Evolutionary conservation across 805 yeast genomes (phyloP).

Genomic region (Wickerhamomyces kurtzmanii): DNA sequence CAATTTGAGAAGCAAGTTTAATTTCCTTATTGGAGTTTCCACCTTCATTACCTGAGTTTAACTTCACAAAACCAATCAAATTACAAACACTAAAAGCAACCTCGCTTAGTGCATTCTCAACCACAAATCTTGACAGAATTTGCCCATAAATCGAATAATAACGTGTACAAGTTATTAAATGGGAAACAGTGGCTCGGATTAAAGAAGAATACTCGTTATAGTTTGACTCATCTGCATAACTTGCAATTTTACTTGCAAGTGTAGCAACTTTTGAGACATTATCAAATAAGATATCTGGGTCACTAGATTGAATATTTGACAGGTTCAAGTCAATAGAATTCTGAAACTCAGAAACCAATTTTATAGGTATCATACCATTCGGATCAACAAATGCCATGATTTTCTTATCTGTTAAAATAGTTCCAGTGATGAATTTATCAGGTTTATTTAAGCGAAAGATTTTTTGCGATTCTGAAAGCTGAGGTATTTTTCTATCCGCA

Average conservation of each 20-base stretch:
- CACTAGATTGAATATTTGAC: slow-evolving; percentile 12
- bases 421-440: slow-evolving; percentile 13
- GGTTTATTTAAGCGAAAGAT: slow-evolving; percentile 4
- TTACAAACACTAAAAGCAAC: slow-evolving; percentile 58
- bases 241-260: slow-evolving; percentile 18
- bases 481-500: too few species aligned
- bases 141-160: slow-evolving; percentile 56
- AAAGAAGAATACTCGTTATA: slow-evolving; percentile 32
- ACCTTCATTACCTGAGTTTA: slow-evolving; percentile 14
- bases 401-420: slow-evolving; percentile 13
- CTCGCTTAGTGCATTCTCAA: slow-evolving; percentile 72
- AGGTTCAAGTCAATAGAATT: slow-evolving; percentile 37
- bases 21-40: slow-evolving; percentile 1
- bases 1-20: neutral
- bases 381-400: slow-evolving; percentile 20
- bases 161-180: slow-evolving; percentile 67
- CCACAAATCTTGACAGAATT: slow-evolving; percentile 59
- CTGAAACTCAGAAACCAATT: slow-evolving; percentile 34
- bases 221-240: slow-evolving; percentile 16
- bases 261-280: slow-evolving; percentile 40
- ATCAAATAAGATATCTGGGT: slow-evolving; percentile 36
- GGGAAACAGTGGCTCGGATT: slow-evolving; percentile 60
- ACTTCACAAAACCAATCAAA: slow-evolving; percentile 42
- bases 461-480: slow-evolving; percentile 2
- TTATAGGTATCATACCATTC: slow-evolving; percentile 36